phyloP scores from a whole-genome alignment of 495 filamentous ascomycete species.

The Daldinia caldariorum region DNA sequence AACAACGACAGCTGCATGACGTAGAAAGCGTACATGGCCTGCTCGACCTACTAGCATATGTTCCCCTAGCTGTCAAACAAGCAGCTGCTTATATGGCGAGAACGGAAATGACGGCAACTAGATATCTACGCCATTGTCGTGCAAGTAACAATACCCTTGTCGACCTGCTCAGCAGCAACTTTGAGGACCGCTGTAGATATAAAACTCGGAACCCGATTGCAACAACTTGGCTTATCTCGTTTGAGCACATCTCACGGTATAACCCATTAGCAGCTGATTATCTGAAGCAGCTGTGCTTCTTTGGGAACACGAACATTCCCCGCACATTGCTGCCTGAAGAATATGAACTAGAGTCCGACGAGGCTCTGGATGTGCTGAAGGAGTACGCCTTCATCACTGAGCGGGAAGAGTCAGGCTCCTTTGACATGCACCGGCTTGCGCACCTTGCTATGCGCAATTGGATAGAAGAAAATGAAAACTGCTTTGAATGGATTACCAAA shows the following conservation, averaged over 20 bases:
- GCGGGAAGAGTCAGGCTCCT: conserved; percentile 38
- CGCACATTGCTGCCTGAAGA: conserved; percentile 36
- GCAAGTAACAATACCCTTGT: conserved; percentile 36
- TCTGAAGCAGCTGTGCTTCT: conserved; percentile 53
- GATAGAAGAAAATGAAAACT: conserved; percentile 48
- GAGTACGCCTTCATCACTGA: conserved; percentile 56
- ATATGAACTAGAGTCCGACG: conserved; percentile 34
- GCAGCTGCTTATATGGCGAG: conserved; percentile 60
- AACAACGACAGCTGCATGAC: conserved; percentile 25
- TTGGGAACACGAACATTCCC: conserved; percentile 55
- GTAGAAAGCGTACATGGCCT: conserved; percentile 33
- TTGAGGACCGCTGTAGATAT: conserved; percentile 43
- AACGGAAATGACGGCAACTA: conserved; percentile 40
- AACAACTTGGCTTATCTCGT: conserved; percentile 52
- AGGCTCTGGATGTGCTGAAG: conserved; percentile 52
- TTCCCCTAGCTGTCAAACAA: conserved; percentile 61
- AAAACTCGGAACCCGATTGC: conserved; percentile 47
- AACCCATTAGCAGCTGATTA: conserved; percentile 52
- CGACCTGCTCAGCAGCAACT: conserved; percentile 38
- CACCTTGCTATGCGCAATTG: conserved; percentile 57
- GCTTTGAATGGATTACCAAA: conserved; percentile 43
- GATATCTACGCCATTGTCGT: conserved; percentile 47
- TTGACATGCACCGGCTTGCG: conserved; percentile 57
- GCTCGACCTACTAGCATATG: conserved; percentile 50
- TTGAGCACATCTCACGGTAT: conserved; percentile 50